Base-by-base conservation (phyloP, 2,329 filamentous ascomycete species). In the Scedosporium dehoogii region DNA sequence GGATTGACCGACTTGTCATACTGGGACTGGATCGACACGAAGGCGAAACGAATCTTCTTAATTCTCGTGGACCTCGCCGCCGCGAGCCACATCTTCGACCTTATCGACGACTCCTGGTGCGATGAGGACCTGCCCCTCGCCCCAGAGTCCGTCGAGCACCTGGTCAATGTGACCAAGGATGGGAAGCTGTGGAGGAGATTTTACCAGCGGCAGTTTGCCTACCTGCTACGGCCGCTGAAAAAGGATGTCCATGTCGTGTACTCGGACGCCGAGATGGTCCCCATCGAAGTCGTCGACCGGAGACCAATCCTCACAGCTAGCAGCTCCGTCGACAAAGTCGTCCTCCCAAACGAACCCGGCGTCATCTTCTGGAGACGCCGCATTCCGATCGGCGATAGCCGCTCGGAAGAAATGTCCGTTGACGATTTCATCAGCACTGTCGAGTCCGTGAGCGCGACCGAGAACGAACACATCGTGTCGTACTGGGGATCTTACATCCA, bases 51-150 rank as follows among this genome's bases (percentile, higher is more conserved):
- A 57, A 78, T 91, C 46, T 92, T 91, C 69, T 76, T 92, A 57
- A 85, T 90, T 46, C 77, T 92, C 27, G 79, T 85, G 61, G 88
- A 91, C 68, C 76, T 91, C 25, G 86, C 85, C 38, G 79, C 88
- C 10, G 83, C 88, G 0, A 86, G 89, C 67, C 86, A 88, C 70
- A 91, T 92, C 64, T 92, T 92, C 69, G 83, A 83, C 51, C 79
- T 90, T 60, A 85, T 91, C 63, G 88, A 92, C 72, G 85, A 88
- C 69, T 88, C 86, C 23, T 91, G 88, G 88, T 87, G 89, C 67
- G 89, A 92, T 69, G 81, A 85, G 61, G 89, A 92, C 73, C 76
- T 92, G 51, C 89, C 89, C 4, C 79, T 92, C 58, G 78, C 85
- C 4, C 76, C 83, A 61, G 85, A 89, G 59, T 83, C 88, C 64